Base-by-base conservation (phyloP, 2,329 filamentous ascomycete species). In the Neopestalotiopsis sp. region DNA sequence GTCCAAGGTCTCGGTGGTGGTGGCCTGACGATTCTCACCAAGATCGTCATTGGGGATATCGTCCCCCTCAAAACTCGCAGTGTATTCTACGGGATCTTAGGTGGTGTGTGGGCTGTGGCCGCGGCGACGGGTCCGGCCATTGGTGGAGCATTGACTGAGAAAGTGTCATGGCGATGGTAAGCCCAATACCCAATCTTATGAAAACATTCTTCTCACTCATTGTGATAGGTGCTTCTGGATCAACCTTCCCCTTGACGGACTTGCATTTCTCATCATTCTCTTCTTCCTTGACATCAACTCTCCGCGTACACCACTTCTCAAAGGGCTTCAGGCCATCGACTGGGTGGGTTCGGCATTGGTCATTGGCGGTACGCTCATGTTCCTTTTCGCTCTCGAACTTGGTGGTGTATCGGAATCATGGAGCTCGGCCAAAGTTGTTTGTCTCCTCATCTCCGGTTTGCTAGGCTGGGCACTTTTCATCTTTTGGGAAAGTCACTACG, bases 291-390 rank as follows among this genome's bases (percentile, higher is more conserved):
- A 82, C 65, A 81, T 82, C 67, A 58, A 81, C 17, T 72, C 78
- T 9, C 79, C 83, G 56, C 78, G 83, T 70, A 90, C 88, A 1
- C 70, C 67, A 58, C 40, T 74, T 7, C 14, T 67, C 63, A 69
- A 73, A 1, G 88, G 88, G 1, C 74, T 90, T 17, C 86, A 85
- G 71, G 87, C 87, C 0, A 76, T 84, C 4, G 83, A 84, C 70
- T 74, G 81, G 34, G 70, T 78, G 0, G 82, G 82, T 1, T 76
- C 77, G 0, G 71, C 79, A 28, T 75, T 81, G 45, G 73, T 84
- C 9, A 76, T 84, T 74, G 71, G 73, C 71, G 69, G 75, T 71
- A 72, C 79, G 75, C 57, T 83, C 73, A 69, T 77, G 74, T 73
- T 80, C 30, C 74, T 83, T 56, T 77, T 83, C 4, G 81, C 81